phyloP scores from a whole-genome alignment of 1,139 yeast species.

The Debaryomyces udenii region DNA sequence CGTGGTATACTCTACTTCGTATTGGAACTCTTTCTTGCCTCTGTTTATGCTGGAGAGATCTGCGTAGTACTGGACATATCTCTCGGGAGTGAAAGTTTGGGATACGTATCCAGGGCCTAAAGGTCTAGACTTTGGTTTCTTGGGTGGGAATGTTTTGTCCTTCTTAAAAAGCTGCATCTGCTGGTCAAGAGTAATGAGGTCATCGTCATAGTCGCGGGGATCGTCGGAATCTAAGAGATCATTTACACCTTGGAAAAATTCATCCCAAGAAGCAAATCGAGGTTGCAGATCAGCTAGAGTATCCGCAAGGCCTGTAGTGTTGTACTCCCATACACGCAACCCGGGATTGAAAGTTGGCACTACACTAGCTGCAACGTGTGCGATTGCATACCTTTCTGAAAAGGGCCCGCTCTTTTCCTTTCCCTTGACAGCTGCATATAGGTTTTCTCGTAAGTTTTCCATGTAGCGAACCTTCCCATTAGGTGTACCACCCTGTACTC shows the following conservation, averaged over 20 bases:
- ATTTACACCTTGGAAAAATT: slow-evolving; percentile 54
- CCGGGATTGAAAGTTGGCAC: slow-evolving; percentile 88
- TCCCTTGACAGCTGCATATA: slow-evolving; percentile 54
- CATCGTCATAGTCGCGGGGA: slow-evolving; percentile 20
- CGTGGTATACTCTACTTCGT: slow-evolving; percentile 70
- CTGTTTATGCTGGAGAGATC: slow-evolving; percentile 57
- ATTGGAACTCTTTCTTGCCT: slow-evolving; percentile 53
- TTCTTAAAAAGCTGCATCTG: slow-evolving; percentile 21
- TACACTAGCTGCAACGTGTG: slow-evolving; percentile 74
- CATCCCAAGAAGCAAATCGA: slow-evolving; percentile 52
- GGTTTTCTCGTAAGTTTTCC: slow-evolving; percentile 53
- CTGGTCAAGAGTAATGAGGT: slow-evolving; percentile 5
- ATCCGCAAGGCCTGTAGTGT: slow-evolving; percentile 55
- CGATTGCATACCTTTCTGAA: slow-evolving; percentile 66
- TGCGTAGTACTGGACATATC: slow-evolving; percentile 71
- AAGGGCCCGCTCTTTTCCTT: slow-evolving; percentile 44
- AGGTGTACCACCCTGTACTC: slow-evolving; percentile 63
- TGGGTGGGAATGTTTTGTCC: slow-evolving; percentile 70
- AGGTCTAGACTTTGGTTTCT: slow-evolving; percentile 54
- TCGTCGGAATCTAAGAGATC: slow-evolving; percentile 25
- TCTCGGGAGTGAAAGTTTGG: slow-evolving; percentile 71
- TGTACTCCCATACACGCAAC: slow-evolving; percentile 83
- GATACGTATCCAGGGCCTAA: slow-evolving; percentile 77
- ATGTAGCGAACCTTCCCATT: slow-evolving; percentile 63
- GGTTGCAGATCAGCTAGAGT: slow-evolving; percentile 16